Percentiles rank a stretch among this genome's conserved stretches.
Conservation (phyloP, 1,139 yeast genomes). For the Taiozyma sp. region DNA sequence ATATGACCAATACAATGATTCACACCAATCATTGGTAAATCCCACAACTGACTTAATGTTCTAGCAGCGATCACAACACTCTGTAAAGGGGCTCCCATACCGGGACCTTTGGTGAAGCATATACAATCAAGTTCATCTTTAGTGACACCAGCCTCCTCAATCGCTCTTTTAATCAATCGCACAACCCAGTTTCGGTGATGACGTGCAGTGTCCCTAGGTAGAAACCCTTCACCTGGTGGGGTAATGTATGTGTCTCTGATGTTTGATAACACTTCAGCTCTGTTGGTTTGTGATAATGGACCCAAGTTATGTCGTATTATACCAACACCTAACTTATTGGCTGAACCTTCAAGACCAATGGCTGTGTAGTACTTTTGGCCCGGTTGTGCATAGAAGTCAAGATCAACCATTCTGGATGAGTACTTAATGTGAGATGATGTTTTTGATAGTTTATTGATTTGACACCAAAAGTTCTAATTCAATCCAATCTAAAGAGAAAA, state of each 20-base stretch:
- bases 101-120: conserved; percentile 97
- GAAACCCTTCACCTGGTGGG: conserved; percentile 97
- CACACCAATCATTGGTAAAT: conserved; percentile 85
- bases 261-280: conserved; percentile 77
- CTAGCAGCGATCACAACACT: conserved; percentile 93
- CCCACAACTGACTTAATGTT: conserved; percentile 76
- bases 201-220: conserved; percentile 94
- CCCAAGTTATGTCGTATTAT: conserved; percentile 69
- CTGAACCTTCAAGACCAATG: conserved; percentile 93
- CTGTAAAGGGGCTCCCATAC: conserved; percentile 98
- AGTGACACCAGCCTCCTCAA: conserved; percentile 55
- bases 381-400: conserved; percentile 15
- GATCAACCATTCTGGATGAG: conserved; percentile 15
- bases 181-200: conserved; percentile 98
- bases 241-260: conserved; percentile 92
- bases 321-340: conserved; percentile 94
- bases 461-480: background rate
- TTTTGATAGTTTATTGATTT: background rate
- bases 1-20: conserved; percentile 98
- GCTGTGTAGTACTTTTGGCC: conserved; percentile 53
- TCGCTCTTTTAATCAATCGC: conserved; percentile 62
- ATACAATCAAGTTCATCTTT: conserved; percentile 72
- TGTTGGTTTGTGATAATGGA: conserved; percentile 43
- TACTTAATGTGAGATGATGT: background rate
- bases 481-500: too few species aligned